A percentile compares a stretch with the other conserved stretches of the same genome.
phyloP scores from a whole-genome alignment of 352 stramenopile genomes.

The Phytopythium litorale region DNA sequence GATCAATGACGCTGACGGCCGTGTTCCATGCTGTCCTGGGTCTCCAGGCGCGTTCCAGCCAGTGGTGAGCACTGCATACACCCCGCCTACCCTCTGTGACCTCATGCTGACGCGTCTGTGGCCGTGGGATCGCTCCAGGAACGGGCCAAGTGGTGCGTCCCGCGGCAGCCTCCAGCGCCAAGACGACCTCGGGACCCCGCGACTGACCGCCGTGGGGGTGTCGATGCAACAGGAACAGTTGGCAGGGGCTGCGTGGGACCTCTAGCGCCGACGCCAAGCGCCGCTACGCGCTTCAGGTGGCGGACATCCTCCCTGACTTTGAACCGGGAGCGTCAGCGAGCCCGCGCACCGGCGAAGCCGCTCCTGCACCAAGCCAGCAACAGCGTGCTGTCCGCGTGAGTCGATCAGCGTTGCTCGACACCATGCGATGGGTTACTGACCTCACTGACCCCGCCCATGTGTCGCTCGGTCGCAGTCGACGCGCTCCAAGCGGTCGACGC shows the following conservation, averaged over 20 bases:
- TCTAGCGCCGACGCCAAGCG: constrained; percentile 32
- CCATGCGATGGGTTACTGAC: not conserved
- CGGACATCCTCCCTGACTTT: constrained; percentile 45
- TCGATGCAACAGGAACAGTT: constrained; percentile 38
- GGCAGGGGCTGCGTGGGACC: constrained; percentile 36
- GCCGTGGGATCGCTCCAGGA: constrained; percentile 18
- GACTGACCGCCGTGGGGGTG: too few species aligned
- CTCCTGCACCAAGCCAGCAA: not conserved
- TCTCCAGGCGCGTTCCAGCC: constrained; percentile 40
- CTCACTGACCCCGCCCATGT: not conserved
- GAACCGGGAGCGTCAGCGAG: constrained; percentile 4
- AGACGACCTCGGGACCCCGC: too few species aligned
- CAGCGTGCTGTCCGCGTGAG: not conserved
- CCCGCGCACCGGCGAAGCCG: not conserved
- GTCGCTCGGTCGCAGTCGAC: not conserved
- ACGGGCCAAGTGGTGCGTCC: constrained; percentile 54
- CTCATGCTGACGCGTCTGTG: not conserved
- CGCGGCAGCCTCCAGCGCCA: too few species aligned
- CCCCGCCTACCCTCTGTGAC: too few species aligned
- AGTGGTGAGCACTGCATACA: constrained; percentile 21
- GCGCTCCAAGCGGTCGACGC: not conserved
- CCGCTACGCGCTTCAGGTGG: constrained; percentile 49
- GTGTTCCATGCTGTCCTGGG: not conserved
- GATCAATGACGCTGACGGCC: too few species aligned
- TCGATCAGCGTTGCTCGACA: not conserved